These are phyloP conservation scores for Colletotrichum sp. DNA, from an alignment of 2,329 filamentous ascomycete species.

Conservation along the genomic window DNA sequence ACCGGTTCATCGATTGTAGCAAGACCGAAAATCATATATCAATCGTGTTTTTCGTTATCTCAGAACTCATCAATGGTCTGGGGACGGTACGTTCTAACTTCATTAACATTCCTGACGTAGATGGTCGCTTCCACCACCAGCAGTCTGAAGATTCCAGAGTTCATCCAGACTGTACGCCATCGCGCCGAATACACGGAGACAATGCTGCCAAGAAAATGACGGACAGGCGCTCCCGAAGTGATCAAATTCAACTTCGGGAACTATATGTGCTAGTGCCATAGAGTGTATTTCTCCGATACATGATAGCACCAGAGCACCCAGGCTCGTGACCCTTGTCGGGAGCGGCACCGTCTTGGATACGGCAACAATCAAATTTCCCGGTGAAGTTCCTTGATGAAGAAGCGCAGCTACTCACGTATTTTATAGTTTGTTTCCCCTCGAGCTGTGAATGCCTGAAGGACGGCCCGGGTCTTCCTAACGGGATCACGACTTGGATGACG, in stretches of 20 bases:
- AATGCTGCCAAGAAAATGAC: not conserved
- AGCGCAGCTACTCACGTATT: not conserved
- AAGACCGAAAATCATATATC: not conserved
- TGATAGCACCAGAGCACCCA: not conserved
- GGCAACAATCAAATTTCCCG: too few relatives aligned
- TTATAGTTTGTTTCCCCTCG: not conserved
- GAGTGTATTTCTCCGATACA: not conserved
- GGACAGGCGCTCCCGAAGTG: not conserved
- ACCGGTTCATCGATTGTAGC: fast-evolving
- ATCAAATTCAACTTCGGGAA: not conserved
- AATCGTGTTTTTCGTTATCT: not conserved
- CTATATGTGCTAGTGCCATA: not conserved
- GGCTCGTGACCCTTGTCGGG: not conserved
- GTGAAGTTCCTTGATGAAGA: too few relatives aligned
- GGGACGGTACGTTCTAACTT: not conserved
- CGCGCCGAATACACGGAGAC: not conserved
- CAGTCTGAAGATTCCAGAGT: not conserved
- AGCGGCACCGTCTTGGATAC: not conserved
- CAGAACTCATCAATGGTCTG: not conserved
- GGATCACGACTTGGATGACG: fast-evolving
- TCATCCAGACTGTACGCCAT: fast-evolving
- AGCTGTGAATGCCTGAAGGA: not conserved
- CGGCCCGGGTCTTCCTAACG: fast-evolving
- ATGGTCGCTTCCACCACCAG: not conserved
- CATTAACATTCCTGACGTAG: not conserved